Conservation (phyloP, 2,329 filamentous ascomycete genomes). For the Neonectria sp. region DNA sequence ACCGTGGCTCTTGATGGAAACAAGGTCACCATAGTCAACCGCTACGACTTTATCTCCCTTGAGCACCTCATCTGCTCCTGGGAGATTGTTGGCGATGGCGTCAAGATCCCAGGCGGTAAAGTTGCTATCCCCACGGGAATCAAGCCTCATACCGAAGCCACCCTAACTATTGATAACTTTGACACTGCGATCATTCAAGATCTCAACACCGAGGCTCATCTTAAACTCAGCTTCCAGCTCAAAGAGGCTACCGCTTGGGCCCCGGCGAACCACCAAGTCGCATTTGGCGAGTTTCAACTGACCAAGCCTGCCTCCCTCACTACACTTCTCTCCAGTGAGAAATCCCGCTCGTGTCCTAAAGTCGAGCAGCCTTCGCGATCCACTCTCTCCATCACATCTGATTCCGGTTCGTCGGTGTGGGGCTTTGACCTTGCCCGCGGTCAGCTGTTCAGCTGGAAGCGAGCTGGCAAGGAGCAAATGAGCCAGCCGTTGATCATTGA, state of each 20-base stretch:
- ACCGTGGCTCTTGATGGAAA: slow-evolving; percentile 56
- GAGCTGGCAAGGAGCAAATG: slow-evolving; percentile 57
- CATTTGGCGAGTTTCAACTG: slow-evolving; percentile 64
- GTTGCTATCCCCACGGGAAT: slow-evolving; percentile 61
- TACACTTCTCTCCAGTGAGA: slow-evolving; percentile 32
- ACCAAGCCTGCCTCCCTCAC: slow-evolving; percentile 51
- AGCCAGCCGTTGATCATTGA: slow-evolving; percentile 62
- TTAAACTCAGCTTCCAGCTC: slow-evolving; percentile 64
- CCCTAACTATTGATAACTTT: slow-evolving; percentile 52
- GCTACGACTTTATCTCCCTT: slow-evolving; percentile 68
- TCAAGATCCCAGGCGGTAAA: slow-evolving; percentile 50
- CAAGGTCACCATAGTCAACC: slow-evolving; percentile 62
- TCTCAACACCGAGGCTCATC: slow-evolving; percentile 58
- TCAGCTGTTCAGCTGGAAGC: slow-evolving; percentile 59
- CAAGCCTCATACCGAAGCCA: slow-evolving; percentile 59
- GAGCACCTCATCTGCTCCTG: slow-evolving; percentile 65
- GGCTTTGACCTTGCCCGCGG: slow-evolving; percentile 61
- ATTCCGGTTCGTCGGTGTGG: slow-evolving; percentile 56
- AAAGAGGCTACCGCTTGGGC: slow-evolving; percentile 66
- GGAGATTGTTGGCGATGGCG: slow-evolving; percentile 58
- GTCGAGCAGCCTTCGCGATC: slow-evolving; percentile 35
- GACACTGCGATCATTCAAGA: slow-evolving; percentile 41
- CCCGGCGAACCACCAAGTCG: slow-evolving; percentile 64
- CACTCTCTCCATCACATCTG: slow-evolving; percentile 53
- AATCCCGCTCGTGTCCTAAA: slow-evolving; percentile 35